Base-by-base conservation (phyloP, 306 rosid genomes). In the Vicia villosa region DNA sequence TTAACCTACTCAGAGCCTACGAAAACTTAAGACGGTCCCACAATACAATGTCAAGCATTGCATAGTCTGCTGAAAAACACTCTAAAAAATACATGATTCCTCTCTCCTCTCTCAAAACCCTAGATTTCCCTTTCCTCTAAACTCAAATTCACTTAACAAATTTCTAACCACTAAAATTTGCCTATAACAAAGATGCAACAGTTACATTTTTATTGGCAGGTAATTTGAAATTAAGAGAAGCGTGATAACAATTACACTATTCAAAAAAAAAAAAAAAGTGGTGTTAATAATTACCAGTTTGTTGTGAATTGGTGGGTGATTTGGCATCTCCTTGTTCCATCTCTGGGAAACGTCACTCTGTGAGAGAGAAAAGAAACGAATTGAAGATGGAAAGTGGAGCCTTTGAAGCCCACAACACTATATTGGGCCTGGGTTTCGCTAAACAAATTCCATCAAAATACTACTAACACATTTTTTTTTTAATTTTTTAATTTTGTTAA, bases 241-340 rank as follows among this genome's bases (percentile, higher is more conserved):
- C 50, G 2, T 46, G 12, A 56, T 34, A 56, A n/a, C n/a, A n/a
- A n/a, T n/a, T n/a, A n/a, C n/a, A n/a, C n/a, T n/a, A n/a, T n/a
- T n/a, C n/a, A n/a, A n/a, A n/a, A n/a, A n/a, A n/a, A n/a, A n/a
- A n/a, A n/a, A n/a, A 38, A 21, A 10, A 32, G 1, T 5, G 46
- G 74, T 52, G 67, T 42, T 26, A 11, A 17, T 46, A 2, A 20
- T 51, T 83, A 86, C 97, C 72, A 13, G 87, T 86, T 79, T 86
- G 79, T 70, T 88, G 85, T 69, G 95, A 88, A 81, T 73, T 79
- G 75, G 87, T 61, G 10, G 92, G 88, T 17, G 91, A 90, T 43
- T 58, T 66, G 69, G 46, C 78, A 30, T 69, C 75, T 38, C 80
- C 67, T 40, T 37, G 75, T 21, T 77, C 89, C 86, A 78, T 83